phyloP scores from a whole-genome alignment of 2,329 filamentous ascomycete genomes.

The Claviceps arundinis region DNA sequence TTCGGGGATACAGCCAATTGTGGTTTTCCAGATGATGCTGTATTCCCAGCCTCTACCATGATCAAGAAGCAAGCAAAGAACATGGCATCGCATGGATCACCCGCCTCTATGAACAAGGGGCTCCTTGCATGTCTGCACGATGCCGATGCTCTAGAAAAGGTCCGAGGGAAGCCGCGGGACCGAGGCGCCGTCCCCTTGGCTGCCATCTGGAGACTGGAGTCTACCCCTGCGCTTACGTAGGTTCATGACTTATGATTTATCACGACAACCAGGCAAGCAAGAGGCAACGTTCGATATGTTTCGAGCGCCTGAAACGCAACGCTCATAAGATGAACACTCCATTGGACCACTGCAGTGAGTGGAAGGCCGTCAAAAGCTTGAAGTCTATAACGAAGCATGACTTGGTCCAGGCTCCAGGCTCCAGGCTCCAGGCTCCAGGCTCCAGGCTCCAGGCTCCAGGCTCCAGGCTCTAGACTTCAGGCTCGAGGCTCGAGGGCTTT shows the following conservation, averaged over 20 bases:
- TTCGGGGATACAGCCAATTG: too few species aligned
- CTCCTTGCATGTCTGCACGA: constrained; percentile 1
- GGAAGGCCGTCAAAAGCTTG: neutral
- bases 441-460: neutral
- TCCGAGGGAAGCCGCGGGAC: neutral
- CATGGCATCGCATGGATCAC: neutral
- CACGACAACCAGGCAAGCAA: neutral
- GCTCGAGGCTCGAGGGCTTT: too few species aligned
- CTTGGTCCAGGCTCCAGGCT: neutral
- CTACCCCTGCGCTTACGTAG: neutral
- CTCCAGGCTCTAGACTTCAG: too few species aligned
- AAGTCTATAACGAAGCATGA: neutral
- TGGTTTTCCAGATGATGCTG: too few species aligned
- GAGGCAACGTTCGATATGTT: neutral
- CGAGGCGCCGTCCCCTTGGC: neutral
- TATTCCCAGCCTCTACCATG: neutral
- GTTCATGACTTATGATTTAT: neutral
- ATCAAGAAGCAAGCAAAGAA: neutral
- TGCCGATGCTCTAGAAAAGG: neutral
- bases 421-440: too few species aligned
- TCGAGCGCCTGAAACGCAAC: neutral
- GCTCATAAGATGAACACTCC: neutral
- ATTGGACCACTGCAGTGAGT: too few species aligned
- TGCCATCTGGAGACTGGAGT: constrained; percentile 5
- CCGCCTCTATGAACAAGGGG: neutral